Evolutionary conservation across 495 filamentous ascomycete species (phyloP).

Genomic region (Trichodelitschia bisporula): DNA sequence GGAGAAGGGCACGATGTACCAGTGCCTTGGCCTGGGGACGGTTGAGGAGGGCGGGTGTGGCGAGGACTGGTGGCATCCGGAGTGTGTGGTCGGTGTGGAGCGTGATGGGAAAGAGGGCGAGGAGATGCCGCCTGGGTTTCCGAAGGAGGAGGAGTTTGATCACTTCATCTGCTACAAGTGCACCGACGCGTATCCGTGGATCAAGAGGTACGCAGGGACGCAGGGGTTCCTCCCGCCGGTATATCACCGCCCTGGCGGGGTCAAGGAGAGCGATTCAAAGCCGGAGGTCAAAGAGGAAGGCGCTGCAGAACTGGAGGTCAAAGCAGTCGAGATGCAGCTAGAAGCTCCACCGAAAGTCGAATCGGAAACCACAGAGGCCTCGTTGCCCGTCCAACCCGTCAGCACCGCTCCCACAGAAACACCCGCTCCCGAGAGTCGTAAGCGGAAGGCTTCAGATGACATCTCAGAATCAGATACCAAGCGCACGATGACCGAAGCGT

Average conservation of each 20-base stretch:
- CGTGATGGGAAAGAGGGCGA: constrained; percentile 18
- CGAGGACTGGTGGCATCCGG: constrained; percentile 98
- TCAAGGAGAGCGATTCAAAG: not conserved
- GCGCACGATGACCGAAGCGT: not conserved
- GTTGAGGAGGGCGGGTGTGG: constrained; percentile 70
- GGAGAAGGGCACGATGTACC: constrained; percentile 98
- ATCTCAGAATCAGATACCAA: not conserved
- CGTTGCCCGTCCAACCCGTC: not conserved
- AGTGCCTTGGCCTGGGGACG: constrained; percentile 71
- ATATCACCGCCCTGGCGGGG: constrained; percentile 11
- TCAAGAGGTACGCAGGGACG: constrained; percentile 70
- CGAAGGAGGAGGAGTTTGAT: constrained; percentile 68
- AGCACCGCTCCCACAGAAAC: not conserved
- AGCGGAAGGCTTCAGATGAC: not conserved
- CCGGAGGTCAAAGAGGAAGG: not conserved
- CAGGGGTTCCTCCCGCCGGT: constrained; percentile 60
- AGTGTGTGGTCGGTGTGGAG: constrained; percentile 62
- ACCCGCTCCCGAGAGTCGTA: constrained; percentile 8
- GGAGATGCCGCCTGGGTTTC: constrained; percentile 55
- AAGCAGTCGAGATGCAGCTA: too few species aligned
- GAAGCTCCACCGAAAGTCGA: too few species aligned
- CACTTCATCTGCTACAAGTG: constrained; percentile 88
- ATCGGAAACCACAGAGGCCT: constrained; percentile 2
- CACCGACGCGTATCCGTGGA: constrained; percentile 69
- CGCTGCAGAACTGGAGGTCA: constrained; percentile 6